phyloP scores from a whole-genome alignment of 169 alveolate genomes.

The Theileria parva region DNA sequence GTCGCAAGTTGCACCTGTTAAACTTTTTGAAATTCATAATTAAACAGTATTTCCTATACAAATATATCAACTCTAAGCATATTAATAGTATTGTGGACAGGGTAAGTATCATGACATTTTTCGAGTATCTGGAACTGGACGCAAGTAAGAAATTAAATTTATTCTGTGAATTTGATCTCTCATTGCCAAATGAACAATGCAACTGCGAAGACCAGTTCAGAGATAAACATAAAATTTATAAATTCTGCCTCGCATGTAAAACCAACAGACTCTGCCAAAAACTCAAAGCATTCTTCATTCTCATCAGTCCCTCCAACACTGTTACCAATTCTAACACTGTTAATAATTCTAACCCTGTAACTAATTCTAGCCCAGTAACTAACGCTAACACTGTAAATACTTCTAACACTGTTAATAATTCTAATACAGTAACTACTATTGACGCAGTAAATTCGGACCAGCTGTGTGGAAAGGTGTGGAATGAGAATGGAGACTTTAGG shows the following conservation, averaged over 20 bases:
- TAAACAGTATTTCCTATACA: slow-evolving; percentile 45
- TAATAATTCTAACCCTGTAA: no score
- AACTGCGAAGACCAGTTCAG: slow-evolving; percentile 39
- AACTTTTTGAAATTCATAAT: slow-evolving; percentile 17
- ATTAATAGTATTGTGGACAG: not conserved
- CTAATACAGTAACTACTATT: not conserved
- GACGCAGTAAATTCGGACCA: no score
- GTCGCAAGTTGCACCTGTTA: slow-evolving; percentile 19
- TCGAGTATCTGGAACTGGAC: slow-evolving; percentile 39
- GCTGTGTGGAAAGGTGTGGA: no score
- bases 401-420: slow-evolving; percentile 5
- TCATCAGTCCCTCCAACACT: slow-evolving; percentile 31
- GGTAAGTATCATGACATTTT: slow-evolving; percentile 5
- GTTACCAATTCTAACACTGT: not conserved
- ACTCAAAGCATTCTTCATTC: slow-evolving; percentile 23
- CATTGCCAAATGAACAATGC: slow-evolving; percentile 26
- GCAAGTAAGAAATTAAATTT: slow-evolving; percentile 49
- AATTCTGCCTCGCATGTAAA: slow-evolving; percentile 40
- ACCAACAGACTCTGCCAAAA: slow-evolving; percentile 19
- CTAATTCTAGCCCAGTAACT: no score
- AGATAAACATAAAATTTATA: slow-evolving; percentile 51
- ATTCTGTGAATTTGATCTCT: slow-evolving; percentile 37
- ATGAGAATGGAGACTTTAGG: not conserved
- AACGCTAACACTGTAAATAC: no score
- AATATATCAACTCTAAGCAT: not conserved